Conservation (phyloP, 1,284 basidiomycete genomes). For the Gastroboletus turbinatus region DNA sequence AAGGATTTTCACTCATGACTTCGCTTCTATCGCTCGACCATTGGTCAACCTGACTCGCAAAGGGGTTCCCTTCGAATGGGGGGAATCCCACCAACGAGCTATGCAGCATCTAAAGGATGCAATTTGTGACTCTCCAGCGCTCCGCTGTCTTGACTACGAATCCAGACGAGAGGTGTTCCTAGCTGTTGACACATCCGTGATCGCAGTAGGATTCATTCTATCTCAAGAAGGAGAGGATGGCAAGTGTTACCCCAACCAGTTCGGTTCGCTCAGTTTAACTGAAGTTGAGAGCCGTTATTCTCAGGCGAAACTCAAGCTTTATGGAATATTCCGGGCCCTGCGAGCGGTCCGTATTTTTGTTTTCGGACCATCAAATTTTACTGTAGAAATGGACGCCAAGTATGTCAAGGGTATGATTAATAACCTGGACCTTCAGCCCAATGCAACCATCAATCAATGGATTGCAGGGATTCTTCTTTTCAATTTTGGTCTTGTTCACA, state of each 20-base stretch:
- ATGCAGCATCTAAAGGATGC: no score
- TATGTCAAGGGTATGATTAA: background rate
- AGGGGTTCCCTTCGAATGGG: background rate
- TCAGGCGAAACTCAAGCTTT: background rate
- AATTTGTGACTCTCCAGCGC: no score
- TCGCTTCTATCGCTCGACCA: background rate
- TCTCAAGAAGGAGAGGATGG: background rate
- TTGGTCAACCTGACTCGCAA: background rate
- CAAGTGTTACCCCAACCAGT: background rate
- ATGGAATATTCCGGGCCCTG: background rate
- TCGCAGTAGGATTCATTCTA: background rate
- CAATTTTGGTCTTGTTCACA: background rate
- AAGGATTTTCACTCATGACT: background rate
- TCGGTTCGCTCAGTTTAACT: rapidly evolving
- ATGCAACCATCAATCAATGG: background rate
- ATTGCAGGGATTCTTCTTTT: background rate
- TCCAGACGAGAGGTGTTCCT: rapidly evolving
- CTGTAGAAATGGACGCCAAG: background rate
- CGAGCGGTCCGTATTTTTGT: background rate
- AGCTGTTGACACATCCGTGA: rapidly evolving
- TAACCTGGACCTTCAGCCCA: background rate
- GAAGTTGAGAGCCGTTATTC: background rate
- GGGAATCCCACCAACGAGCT: no score
- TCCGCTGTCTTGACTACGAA: background rate
- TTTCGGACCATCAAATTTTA: background rate